phyloP scores from a whole-genome alignment of 2,329 filamentous ascomycete species.

The Cytospora schulzeri region DNA sequence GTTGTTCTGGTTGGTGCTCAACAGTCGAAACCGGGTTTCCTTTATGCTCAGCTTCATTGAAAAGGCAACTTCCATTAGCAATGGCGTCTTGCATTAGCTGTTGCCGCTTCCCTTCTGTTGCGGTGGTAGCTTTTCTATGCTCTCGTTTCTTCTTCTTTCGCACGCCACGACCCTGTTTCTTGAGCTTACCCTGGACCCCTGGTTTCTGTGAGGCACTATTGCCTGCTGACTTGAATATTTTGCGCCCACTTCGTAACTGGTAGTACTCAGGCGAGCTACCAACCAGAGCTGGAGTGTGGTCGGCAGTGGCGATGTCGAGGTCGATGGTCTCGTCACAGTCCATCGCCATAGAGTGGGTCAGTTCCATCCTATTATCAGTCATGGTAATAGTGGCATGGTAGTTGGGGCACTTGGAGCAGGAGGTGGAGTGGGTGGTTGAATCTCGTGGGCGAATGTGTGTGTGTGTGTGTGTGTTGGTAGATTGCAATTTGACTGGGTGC shows the following conservation, averaged over 20 bases:
- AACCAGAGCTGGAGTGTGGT: not conserved
- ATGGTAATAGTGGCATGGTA: not conserved
- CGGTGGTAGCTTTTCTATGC: not conserved
- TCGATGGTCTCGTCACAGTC: not conserved
- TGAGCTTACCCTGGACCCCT: not conserved
- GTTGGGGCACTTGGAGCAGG: no score
- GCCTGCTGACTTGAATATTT: not conserved
- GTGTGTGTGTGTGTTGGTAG: no score
- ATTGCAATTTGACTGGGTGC: not conserved
- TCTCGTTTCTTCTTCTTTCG: not conserved
- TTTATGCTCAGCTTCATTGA: not conserved
- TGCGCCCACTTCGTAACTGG: not conserved
- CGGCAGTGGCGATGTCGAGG: not conserved
- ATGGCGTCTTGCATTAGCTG: not conserved
- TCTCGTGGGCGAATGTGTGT: no score
- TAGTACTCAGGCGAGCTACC: not conserved
- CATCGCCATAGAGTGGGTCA: not conserved
- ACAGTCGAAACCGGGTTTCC: accelerated
- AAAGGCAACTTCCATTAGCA: not conserved
- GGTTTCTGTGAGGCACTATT: not conserved
- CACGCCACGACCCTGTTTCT: not conserved
- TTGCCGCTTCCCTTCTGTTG: not conserved
- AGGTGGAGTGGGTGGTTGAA: no score
- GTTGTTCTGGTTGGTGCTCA: not conserved
- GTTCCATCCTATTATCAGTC: not conserved